Conservation (phyloP, 2,329 filamentous ascomycete genomes). For the Penicillium sp. region DNA sequence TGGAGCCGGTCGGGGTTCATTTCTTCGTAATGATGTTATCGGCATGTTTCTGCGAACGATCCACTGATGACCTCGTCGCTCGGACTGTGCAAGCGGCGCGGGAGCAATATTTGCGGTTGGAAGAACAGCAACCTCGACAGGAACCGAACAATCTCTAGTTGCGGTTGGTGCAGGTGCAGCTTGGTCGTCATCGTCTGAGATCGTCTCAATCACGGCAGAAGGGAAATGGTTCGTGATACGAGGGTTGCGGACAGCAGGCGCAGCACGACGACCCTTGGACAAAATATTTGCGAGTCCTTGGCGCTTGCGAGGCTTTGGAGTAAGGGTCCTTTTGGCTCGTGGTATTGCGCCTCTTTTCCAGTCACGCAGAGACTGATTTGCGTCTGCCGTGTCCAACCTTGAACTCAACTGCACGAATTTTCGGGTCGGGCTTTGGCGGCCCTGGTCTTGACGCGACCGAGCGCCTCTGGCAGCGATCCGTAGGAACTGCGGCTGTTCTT, state of each 20-base stretch:
- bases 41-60: constrained; percentile 37
- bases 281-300: constrained; percentile 27
- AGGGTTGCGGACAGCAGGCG: neutral
- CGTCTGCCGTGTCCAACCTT: constrained; percentile 57
- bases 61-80: constrained; percentile 34
- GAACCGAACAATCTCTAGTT: neutral
- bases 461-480: constrained; percentile 57
- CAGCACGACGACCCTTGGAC: constrained; percentile 17
- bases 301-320: constrained; percentile 23
- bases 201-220: neutral
- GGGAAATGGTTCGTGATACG: constrained; percentile 7
- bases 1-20: constrained; percentile 38
- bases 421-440: constrained; percentile 53
- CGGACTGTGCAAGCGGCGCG: constrained; percentile 10
- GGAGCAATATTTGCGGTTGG: neutral
- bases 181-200: constrained; percentile 5
- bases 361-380: constrained; percentile 50
- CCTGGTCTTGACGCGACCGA: constrained; percentile 50
- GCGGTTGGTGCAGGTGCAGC: constrained; percentile 7
- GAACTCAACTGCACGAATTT: constrained; percentile 58
- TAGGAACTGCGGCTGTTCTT: constrained; percentile 55
- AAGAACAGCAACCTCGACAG: constrained; percentile 5
- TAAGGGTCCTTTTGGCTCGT: constrained; percentile 27
- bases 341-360: constrained; percentile 54
- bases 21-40: constrained; percentile 41